These are phyloP conservation scores for Fusarium odoratissimum DNA, from an alignment of 2,329 filamentous ascomycete species.

Conservation along the genomic window DNA sequence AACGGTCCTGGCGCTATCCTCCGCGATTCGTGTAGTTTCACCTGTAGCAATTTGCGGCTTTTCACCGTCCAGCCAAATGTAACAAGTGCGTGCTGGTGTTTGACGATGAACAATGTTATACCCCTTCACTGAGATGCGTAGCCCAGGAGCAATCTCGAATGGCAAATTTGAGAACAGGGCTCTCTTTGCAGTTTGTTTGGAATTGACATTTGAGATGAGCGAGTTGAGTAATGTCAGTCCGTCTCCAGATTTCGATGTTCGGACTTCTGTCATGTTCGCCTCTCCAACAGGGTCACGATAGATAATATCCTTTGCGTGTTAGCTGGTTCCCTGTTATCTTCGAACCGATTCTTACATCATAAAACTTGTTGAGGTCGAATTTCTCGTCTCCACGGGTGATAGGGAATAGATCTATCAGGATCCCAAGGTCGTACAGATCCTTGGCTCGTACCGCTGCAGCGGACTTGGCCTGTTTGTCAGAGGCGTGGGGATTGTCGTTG, in stretches of 20 bases:
- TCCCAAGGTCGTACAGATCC: slow-evolving; percentile 93
- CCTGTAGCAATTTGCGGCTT: slow-evolving; percentile 82
- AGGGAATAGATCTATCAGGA: slow-evolving; percentile 92
- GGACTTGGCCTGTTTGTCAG: slow-evolving; percentile 77
- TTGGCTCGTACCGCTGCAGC: slow-evolving; percentile 89
- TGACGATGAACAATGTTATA: slow-evolving; percentile 91
- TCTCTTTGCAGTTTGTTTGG: slow-evolving; percentile 86
- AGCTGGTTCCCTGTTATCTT: not conserved
- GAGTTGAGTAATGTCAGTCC: slow-evolving; percentile 83
- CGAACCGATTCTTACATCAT: slow-evolving; percentile 72
- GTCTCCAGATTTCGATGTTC: slow-evolving; percentile 75
- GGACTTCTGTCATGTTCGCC: slow-evolving; percentile 64
- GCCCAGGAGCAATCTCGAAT: slow-evolving; percentile 84
- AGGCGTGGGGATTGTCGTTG: slow-evolving; percentile 84
- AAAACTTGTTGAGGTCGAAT: slow-evolving; percentile 89
- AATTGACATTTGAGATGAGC: slow-evolving; percentile 88
- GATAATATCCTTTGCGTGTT: slow-evolving; percentile 78
- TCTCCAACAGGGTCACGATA: slow-evolving; percentile 82
- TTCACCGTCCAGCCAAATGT: slow-evolving; percentile 89
- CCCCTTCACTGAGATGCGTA: slow-evolving; percentile 91
- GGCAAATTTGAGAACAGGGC: slow-evolving; percentile 88
- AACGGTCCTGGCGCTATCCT: slow-evolving; percentile 80
- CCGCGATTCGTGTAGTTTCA: slow-evolving; percentile 79
- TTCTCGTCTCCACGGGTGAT: slow-evolving; percentile 76
- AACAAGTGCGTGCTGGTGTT: slow-evolving; percentile 82